phyloP scores from a whole-genome alignment of 2,329 filamentous ascomycete species.

The Trichoderma breve region DNA sequence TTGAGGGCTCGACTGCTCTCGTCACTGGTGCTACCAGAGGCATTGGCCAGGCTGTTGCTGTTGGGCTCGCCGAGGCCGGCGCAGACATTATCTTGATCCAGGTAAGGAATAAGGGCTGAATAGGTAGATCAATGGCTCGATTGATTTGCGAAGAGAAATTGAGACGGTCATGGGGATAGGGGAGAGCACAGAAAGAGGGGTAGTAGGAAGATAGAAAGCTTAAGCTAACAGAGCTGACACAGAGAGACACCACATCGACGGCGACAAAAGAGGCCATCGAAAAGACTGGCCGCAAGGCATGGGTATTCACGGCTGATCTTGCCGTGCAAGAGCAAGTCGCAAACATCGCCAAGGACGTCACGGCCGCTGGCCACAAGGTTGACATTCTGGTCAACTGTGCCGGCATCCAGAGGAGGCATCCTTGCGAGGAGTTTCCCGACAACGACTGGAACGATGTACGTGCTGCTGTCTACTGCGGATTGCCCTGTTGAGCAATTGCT shows the following conservation, averaged over 20 bases:
- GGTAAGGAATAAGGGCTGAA: conserved; percentile 33
- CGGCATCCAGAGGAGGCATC: conserved; percentile 78
- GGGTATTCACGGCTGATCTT: conserved; percentile 70
- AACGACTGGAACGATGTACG: conserved; percentile 68
- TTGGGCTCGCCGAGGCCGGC: conserved; percentile 58
- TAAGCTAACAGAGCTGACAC: not conserved
- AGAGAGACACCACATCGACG: conserved; percentile 44
- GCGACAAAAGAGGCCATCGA: conserved; percentile 62
- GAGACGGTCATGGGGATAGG: not conserved
- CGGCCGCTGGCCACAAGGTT: conserved; percentile 63
- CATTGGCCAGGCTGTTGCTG: conserved; percentile 56
- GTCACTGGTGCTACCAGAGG: conserved; percentile 58
- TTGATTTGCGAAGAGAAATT: not conserved
- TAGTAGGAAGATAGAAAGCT: not conserved
- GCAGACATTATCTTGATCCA: conserved; percentile 57
- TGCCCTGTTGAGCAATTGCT: not conserved
- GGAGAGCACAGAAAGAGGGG: not conserved
- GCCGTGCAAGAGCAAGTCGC: conserved; percentile 58
- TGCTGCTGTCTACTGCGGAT: not conserved
- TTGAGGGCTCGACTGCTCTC: conserved; percentile 56
- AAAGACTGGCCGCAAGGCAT: conserved; percentile 62
- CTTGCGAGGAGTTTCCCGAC: conserved; percentile 72
- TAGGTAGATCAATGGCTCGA: not conserved
- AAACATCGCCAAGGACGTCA: conserved; percentile 57
- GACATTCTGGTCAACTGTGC: conserved; percentile 83